A percentile compares a stretch with the other conserved stretches of the same genome.
Evolutionary conservation across 352 stramenopile species (phyloP).

Genomic region (Pythium phragmiticola): DNA sequence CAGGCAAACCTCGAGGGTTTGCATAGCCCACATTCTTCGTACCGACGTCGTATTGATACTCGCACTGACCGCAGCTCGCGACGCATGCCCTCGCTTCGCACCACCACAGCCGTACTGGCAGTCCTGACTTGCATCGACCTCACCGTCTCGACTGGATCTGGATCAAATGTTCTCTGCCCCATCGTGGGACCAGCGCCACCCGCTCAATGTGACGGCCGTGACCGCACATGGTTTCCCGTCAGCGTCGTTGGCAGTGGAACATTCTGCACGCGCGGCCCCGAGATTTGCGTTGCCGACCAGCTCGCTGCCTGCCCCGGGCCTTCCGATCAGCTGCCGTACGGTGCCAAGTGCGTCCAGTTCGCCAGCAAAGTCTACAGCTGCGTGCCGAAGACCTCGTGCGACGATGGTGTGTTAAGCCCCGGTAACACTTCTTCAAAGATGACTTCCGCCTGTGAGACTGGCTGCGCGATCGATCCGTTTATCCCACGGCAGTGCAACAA

Average conservation of each 20-base stretch:
- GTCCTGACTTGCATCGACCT: neutral
- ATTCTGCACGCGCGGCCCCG: conserved; percentile 21
- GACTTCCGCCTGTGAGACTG: conserved; percentile 8
- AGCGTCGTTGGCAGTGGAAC: conserved; percentile 25
- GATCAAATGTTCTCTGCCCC: neutral
- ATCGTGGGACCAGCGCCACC: conserved; percentile 4
- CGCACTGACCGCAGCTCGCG: neutral
- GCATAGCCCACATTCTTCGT: conserved; percentile 6
- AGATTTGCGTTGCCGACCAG: conserved; percentile 23
- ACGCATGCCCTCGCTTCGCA: conserved; percentile 1
- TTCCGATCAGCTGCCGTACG: conserved; percentile 17
- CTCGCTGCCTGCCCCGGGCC: conserved; percentile 23
- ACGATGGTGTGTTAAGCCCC: conserved; percentile 5
- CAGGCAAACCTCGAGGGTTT: neutral
- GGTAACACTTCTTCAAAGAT: neutral
- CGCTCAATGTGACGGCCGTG: conserved; percentile 16
- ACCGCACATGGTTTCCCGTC: conserved; percentile 28
- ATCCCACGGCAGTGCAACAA: conserved; percentile 16
- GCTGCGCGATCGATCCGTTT: conserved; percentile 10
- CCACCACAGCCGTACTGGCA: neutral
- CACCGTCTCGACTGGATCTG: neutral
- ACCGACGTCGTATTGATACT: conserved; percentile 17
- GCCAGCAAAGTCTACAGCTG: conserved; percentile 25
- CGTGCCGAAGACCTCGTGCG: conserved; percentile 23
- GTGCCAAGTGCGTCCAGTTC: conserved; percentile 24